Conservation (phyloP, 164 flowering plant genomes). For the Vitis vinifera region DNA sequence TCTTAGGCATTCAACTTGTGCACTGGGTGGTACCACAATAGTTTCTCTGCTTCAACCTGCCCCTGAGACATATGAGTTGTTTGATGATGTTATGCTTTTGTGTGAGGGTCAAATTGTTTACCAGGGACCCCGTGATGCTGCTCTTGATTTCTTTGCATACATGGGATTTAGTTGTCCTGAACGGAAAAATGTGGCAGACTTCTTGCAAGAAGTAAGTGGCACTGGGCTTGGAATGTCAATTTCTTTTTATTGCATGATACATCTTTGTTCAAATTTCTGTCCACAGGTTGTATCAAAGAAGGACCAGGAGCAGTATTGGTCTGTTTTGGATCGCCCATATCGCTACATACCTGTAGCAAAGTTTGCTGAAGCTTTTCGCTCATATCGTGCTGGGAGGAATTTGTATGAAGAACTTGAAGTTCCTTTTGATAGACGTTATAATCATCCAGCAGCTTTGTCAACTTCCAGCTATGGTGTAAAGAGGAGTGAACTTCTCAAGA, state of each 20-base stretch:
- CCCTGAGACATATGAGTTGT: conserved; percentile 91
- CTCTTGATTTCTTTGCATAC: conserved; percentile 66
- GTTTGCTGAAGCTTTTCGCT: conserved; percentile 84
- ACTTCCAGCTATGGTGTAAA: conserved; percentile 70
- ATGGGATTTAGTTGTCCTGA: conserved; percentile 93
- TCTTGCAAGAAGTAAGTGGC: conserved; percentile 90
- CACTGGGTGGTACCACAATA: conserved; percentile 84
- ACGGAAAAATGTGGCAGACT: conserved; percentile 93
- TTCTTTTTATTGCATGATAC: background rate
- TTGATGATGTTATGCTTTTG: conserved; percentile 91
- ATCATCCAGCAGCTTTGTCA: conserved; percentile 92
- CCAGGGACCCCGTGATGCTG: conserved; percentile 84
- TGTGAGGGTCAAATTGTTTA: conserved; percentile 91
- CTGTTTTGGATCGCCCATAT: conserved; percentile 56
- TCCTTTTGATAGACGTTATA: conserved; percentile 75
- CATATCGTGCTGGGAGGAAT: conserved; percentile 56
- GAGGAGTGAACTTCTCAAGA: conserved; percentile 73
- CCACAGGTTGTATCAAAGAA: conserved; percentile 83
- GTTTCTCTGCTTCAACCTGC: conserved; percentile 95
- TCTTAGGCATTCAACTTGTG: conserved; percentile 73
- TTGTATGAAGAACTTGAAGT: conserved; percentile 55
- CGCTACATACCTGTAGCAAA: conserved; percentile 64
- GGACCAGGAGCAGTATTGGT: conserved; percentile 98
- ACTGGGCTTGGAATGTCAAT: conserved; percentile 1
- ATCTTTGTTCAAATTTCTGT: conserved; percentile 9